A percentile compares a stretch with the other conserved stretches of the same genome.
Conservation (phyloP, 352 stramenopile genomes). For the Globisporangium uncinulatum region DNA sequence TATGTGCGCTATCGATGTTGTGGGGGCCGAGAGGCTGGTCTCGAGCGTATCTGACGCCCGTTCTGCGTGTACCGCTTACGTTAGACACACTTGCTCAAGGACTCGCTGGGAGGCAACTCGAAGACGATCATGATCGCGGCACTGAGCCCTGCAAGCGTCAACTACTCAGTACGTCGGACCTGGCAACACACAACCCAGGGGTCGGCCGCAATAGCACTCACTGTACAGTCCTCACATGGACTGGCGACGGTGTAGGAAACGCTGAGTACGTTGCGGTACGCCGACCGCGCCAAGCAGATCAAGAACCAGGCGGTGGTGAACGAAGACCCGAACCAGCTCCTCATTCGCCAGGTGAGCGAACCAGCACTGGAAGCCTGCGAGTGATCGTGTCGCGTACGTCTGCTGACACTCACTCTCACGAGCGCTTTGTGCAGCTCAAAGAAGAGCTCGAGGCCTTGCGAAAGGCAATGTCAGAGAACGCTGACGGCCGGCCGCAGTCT, state of each 20-base stretch:
- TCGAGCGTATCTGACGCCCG: background rate
- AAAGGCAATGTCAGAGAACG: slow-evolving; percentile 69
- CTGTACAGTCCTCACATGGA: background rate
- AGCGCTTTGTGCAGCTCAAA: slow-evolving; percentile 37
- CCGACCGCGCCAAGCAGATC: slow-evolving; percentile 89
- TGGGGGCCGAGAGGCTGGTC: background rate
- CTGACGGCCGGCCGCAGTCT: slow-evolving; percentile 41
- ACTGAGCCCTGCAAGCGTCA: slow-evolving; percentile 81
- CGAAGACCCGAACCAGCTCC: slow-evolving; percentile 86
- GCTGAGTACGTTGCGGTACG: slow-evolving; percentile 87
- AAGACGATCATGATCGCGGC: slow-evolving; percentile 92
- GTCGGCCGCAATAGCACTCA: background rate
- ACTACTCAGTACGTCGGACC: slow-evolving; percentile 58
- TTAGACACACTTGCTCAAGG: slow-evolving; percentile 80
- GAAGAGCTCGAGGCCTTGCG: slow-evolving; percentile 67
- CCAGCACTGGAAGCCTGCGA: too few relatives aligned
- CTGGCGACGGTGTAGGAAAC: slow-evolving; percentile 58
- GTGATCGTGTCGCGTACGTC: background rate
- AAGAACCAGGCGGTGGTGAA: slow-evolving; percentile 92
- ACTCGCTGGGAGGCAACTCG: slow-evolving; percentile 83
- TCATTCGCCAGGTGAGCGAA: slow-evolving; percentile 62
- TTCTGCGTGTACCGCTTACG: background rate
- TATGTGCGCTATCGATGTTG: background rate
- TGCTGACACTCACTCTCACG: background rate
- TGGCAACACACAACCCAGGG: background rate